phyloP scores from a whole-genome alignment of 2,329 filamentous ascomycete species.

The Curvularia sp. region DNA sequence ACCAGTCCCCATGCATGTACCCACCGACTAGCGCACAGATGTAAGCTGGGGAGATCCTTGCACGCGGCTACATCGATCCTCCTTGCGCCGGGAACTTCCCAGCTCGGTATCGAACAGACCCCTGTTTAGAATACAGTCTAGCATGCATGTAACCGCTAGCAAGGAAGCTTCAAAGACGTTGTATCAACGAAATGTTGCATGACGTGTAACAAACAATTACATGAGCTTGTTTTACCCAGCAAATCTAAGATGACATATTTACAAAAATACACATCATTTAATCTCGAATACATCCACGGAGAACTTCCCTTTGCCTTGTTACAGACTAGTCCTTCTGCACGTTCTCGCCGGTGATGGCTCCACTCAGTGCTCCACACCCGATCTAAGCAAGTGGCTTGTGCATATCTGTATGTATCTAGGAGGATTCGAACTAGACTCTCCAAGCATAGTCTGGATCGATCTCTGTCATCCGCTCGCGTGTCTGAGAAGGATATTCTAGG shows the following conservation, averaged over 20 bases:
- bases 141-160: background rate
- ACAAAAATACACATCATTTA: background rate
- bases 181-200: background rate
- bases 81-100: background rate
- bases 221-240: background rate
- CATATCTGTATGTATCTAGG: background rate
- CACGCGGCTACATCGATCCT: background rate
- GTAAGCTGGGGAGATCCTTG: background rate
- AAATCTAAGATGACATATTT: background rate
- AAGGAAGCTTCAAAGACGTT: background rate
- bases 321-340: background rate
- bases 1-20: background rate
- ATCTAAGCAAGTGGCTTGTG: background rate
- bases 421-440: background rate
- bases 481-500: background rate
- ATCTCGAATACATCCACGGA: background rate
- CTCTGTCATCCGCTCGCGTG: background rate
- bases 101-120: background rate
- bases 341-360: background rate
- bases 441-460: background rate
- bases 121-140: background rate
- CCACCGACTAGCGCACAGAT: background rate
- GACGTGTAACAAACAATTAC: background rate
- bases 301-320: background rate
- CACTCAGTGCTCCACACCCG: background rate